Conservation (phyloP, 2,329 filamentous ascomycete genomes). For the Elsinoe ampelina region DNA sequence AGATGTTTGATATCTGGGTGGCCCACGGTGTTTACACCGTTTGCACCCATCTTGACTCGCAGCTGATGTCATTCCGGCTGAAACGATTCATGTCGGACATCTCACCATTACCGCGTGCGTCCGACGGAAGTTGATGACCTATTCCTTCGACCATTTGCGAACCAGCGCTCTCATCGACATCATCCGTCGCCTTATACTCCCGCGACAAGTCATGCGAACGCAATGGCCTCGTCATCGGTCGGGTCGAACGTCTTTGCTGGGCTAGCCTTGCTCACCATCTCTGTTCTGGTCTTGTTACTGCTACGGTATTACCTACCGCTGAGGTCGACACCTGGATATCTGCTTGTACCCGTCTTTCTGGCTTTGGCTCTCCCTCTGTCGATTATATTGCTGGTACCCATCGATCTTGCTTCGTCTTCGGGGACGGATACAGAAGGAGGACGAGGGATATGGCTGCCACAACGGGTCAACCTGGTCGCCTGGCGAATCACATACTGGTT, state of each 20-base stretch:
- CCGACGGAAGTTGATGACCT: background rate
- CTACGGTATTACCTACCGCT: conserved; percentile 84
- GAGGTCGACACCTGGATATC: conserved; percentile 79
- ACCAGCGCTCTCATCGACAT: background rate
- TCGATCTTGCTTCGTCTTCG: conserved; percentile 84
- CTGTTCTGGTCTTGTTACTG: conserved; percentile 68
- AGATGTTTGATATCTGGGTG: too few relatives aligned
- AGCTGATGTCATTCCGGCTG: background rate
- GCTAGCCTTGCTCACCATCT: conserved; percentile 63
- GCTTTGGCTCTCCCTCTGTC: conserved; percentile 87
- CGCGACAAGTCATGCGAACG: conserved; percentile 1
- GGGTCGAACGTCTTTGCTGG: conserved; percentile 72
- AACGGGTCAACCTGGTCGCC: conserved; percentile 67
- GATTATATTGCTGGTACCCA: conserved; percentile 84
- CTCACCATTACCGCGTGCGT: background rate
- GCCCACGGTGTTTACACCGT: background rate
- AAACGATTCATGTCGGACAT: background rate
- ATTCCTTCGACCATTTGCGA: background rate
- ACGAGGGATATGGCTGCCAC: conserved; percentile 79
- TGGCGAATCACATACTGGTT: conserved; percentile 98
- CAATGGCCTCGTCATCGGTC: conserved; percentile 51
- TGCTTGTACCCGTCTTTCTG: conserved; percentile 87
- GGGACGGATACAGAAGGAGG: conserved; percentile 56
- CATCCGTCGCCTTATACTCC: background rate
- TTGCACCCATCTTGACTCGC: background rate